A percentile compares a stretch with the other conserved stretches of the same genome.
Evolutionary conservation across 2,329 filamentous ascomycete species (phyloP).

Genomic region (Alternaria ventricosa): DNA sequence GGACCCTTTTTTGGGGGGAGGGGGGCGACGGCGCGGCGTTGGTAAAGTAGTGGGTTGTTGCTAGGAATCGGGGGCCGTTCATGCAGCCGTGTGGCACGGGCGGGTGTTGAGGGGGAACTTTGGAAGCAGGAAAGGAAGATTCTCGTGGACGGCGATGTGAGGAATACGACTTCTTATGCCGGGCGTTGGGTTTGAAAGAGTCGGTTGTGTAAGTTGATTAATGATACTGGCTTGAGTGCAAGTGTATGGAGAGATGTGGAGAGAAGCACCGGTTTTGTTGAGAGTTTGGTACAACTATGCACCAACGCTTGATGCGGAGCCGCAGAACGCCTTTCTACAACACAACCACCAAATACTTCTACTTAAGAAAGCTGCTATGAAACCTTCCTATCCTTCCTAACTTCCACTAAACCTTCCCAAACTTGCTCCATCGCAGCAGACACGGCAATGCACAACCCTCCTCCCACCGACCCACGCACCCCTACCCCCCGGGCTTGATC

Average conservation of each 20-base stretch:
- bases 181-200: neutral
- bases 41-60: slow-evolving; percentile 3
- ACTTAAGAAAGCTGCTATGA: neutral
- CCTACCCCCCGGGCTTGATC: neutral
- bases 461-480: neutral
- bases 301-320: neutral
- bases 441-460: neutral
- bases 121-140: neutral
- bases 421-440: neutral
- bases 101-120: neutral
- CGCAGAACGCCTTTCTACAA: neutral
- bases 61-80: slow-evolving; percentile 7
- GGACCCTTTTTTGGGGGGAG: neutral
- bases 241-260: neutral
- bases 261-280: neutral
- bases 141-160: neutral
- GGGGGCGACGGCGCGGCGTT: neutral
- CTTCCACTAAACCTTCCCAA: neutral
- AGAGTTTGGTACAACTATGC: neutral
- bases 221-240: neutral
- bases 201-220: neutral
- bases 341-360: neutral
- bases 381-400: neutral
- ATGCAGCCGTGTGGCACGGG: slow-evolving; percentile 10
- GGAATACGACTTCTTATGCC: neutral